Base-by-base conservation (phyloP, 2,329 filamentous ascomycete genomes). In the Beauveria sp. region DNA sequence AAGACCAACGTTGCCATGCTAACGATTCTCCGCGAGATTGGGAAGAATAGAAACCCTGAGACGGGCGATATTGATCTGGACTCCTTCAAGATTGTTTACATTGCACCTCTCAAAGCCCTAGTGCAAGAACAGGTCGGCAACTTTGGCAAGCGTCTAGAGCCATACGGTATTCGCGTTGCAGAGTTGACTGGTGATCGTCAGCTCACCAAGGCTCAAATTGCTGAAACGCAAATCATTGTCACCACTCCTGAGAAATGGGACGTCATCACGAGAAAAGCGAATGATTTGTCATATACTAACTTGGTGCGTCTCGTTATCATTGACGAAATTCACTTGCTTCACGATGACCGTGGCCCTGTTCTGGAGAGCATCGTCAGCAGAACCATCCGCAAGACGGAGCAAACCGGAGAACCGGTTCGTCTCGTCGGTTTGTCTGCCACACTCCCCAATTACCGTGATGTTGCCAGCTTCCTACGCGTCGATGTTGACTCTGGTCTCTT, bases 1-100 rank as follows among this genome's bases (percentile, higher is more conserved):
- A 99, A 99, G 78, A 99, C 95, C 1, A 99, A 99, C 70, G 95
- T 99, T 57, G 93, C 93, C 47, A 98, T 99, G 93, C 81, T 99
- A 65, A 88, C 93, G 2, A 98, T 99, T 70, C 82, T 99, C 45
- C 90, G 93, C 65, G 96, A 99, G 73, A 92, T 99, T 70, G 95
- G 95, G 64, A 99, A 98, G 79, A 88, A 99, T 71, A 86, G 93
- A 62, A 88, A 99, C 69, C 85, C 90, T 0, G 80, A 88, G 65
- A 96, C 91, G 1, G 95, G 95, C n/a, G 89, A 96, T 63, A 95
- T 99, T 65, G 91, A 96, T 73, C 79, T 99, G 9, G 95, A 99
- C 70, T 87, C 93, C 49, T 99, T 99, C 81, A 99, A 99, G 78
- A 97, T 99, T 68, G 89, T 99, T 47, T 99, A 96, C 72, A 97